These are phyloP conservation scores for Crithidia mellificae DNA, from an alignment of 208 protist genomes.

Conservation along the genomic window DNA sequence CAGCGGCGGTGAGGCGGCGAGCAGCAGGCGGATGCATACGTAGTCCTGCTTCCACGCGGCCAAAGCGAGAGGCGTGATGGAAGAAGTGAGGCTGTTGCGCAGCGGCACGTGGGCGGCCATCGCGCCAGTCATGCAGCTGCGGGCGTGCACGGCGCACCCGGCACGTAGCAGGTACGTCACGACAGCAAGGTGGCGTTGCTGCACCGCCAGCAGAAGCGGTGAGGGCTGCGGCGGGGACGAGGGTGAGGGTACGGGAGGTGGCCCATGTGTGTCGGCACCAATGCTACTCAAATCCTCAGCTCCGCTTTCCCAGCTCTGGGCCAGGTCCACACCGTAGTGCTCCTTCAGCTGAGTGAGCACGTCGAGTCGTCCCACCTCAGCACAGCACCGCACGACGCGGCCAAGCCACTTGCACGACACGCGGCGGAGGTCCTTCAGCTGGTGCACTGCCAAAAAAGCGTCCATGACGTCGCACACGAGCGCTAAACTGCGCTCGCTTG, in stretches of 20 bases:
- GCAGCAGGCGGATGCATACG: constrained; percentile 41
- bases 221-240: not conserved
- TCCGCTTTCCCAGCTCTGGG: constrained; percentile 5
- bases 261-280: too few species aligned
- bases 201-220: constrained; percentile 45
- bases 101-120: constrained; percentile 28
- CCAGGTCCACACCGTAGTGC: constrained; percentile 43
- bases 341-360: constrained; percentile 44
- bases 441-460: constrained; percentile 25
- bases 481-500: not conserved
- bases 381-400: constrained; percentile 49
- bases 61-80: constrained; percentile 59
- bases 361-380: constrained; percentile 37
- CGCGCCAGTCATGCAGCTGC: constrained; percentile 12
- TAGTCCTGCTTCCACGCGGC: constrained; percentile 60
- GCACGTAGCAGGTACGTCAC: constrained; percentile 50
- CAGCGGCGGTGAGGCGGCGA: constrained; percentile 42
- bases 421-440: constrained; percentile 24
- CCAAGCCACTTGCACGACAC: constrained; percentile 42
- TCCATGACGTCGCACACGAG: constrained; percentile 33
- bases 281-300: not conserved
- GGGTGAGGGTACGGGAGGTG: too few species aligned
- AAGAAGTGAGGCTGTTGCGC: constrained; percentile 30
- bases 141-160: constrained; percentile 39
- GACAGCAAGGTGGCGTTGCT: constrained; percentile 38